These are phyloP conservation scores for Globisporangium orthogonon DNA, from an alignment of 352 stramenopile genomes.

Conservation along the genomic window DNA sequence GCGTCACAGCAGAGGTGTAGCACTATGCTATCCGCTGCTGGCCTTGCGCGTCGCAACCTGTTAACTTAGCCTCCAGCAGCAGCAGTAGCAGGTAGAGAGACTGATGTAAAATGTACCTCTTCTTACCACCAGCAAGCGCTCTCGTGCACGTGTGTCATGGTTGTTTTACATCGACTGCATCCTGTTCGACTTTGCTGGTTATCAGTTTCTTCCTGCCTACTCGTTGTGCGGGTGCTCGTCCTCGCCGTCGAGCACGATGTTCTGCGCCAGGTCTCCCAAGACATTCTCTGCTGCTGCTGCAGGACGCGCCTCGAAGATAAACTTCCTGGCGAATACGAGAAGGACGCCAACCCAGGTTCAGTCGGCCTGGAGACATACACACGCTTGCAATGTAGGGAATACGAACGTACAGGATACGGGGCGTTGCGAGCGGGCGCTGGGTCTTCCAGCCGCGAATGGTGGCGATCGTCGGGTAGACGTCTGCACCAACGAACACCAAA, in stretches of 20 bases:
- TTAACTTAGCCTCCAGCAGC: background rate
- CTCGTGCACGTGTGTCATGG: no score
- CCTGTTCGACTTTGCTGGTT: no score
- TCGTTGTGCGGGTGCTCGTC: conserved; percentile 45
- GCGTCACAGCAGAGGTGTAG: no score
- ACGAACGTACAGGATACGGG: conserved; percentile 83
- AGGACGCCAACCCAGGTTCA: background rate
- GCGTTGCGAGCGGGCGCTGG: conserved; percentile 89
- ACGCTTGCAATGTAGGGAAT: conserved; percentile 1
- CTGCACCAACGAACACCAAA: conserved; percentile 25
- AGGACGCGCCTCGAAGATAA: conserved; percentile 51
- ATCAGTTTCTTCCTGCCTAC: conserved; percentile 6
- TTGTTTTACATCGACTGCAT: no score
- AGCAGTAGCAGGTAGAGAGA: background rate
- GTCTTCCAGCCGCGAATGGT: conserved; percentile 93
- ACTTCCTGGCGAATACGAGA: conserved; percentile 27
- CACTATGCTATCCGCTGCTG: no score
- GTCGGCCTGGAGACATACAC: background rate
- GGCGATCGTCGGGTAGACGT: conserved; percentile 97
- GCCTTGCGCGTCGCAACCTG: background rate
- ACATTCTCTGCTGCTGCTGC: conserved; percentile 42
- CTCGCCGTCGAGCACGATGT: conserved; percentile 22
- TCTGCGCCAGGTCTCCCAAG: conserved; percentile 17
- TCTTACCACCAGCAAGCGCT: no score
- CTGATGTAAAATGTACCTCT: background rate